A percentile compares a stretch with the other conserved stretches of the same genome.
phyloP scores from a whole-genome alignment of 2,329 filamentous ascomycete species.

The Alternaria sp. region DNA sequence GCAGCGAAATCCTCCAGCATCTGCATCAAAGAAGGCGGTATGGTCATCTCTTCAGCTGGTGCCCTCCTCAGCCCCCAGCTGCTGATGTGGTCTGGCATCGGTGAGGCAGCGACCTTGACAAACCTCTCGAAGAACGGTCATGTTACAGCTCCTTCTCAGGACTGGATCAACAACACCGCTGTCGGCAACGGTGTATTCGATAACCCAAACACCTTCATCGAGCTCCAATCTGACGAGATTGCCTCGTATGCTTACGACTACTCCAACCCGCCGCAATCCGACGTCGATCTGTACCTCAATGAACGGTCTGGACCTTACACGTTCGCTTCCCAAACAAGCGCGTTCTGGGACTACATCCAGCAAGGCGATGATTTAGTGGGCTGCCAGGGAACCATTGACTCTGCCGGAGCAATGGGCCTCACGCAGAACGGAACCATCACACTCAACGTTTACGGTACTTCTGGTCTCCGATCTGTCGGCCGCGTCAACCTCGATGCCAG shows the following conservation, averaged over 20 bases:
- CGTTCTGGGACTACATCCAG: conserved; percentile 59
- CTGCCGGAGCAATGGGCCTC: conserved; percentile 53
- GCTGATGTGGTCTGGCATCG: conserved; percentile 50
- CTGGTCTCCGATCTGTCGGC: conserved; percentile 58
- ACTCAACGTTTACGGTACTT: conserved; percentile 64
- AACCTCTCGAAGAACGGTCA: conserved; percentile 47
- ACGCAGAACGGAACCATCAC: conserved; percentile 57
- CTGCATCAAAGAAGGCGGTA: conserved; percentile 32
- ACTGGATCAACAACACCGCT: conserved; percentile 59
- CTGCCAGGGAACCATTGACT: conserved; percentile 62
- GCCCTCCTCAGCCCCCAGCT: conserved; percentile 47
- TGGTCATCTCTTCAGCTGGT: conserved; percentile 41
- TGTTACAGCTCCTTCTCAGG: conserved; percentile 40
- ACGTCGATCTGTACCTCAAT: conserved; percentile 56
- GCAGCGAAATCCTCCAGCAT: conserved; percentile 38
- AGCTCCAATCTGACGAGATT: conserved; percentile 52
- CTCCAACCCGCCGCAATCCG: conserved; percentile 50
- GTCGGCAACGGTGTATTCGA: conserved; percentile 62
- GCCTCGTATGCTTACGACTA: conserved; percentile 59
- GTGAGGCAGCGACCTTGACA: conserved; percentile 29
- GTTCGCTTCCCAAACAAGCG: conserved; percentile 60
- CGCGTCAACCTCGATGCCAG: conserved; percentile 55
- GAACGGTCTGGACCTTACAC: conserved; percentile 59
- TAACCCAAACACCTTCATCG: conserved; percentile 63
- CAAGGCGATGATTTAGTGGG: conserved; percentile 54